Evolutionary conservation across 1,139 yeast genomes (phyloP).

Genomic region (Pichia sp.): DNA sequence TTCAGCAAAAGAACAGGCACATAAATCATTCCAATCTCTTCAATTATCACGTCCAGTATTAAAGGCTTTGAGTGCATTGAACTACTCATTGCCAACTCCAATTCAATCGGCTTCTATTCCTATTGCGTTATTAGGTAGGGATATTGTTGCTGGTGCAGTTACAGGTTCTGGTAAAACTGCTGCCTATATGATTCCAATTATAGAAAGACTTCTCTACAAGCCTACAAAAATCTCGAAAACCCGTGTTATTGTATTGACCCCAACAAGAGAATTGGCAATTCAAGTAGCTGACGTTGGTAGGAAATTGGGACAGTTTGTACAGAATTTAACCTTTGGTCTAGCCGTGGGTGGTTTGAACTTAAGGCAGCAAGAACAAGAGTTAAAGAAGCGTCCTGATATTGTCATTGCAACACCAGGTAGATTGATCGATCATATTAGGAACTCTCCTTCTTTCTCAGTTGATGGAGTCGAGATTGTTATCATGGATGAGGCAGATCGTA

Average conservation of each 20-base stretch:
- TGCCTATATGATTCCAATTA: constrained; percentile 92
- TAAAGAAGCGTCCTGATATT: constrained; percentile 87
- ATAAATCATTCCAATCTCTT: constrained; percentile 66
- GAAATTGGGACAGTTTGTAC: constrained; percentile 72
- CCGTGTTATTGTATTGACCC: constrained; percentile 83
- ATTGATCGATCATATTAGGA: constrained; percentile 92
- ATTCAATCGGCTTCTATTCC: constrained; percentile 94
- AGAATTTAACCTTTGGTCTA: constrained; percentile 74
- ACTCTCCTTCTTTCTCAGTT: constrained; percentile 88
- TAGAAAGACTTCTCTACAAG: constrained; percentile 84
- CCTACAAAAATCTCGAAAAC: constrained; percentile 84
- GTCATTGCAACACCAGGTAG: constrained; percentile 98
- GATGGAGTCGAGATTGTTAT: constrained; percentile 89
- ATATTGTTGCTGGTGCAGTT: constrained; percentile 97
- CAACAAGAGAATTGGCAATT: constrained; percentile 96
- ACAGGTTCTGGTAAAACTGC: constrained; percentile 99
- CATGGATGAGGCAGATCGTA: constrained; percentile 97
- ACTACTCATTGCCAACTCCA: constrained; percentile 84
- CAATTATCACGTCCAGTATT: constrained; percentile 86
- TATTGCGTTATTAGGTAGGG: constrained; percentile 86
- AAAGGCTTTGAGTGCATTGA: constrained; percentile 74
- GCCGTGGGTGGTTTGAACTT: constrained; percentile 98
- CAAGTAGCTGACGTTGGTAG: constrained; percentile 94
- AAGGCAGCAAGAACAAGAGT: constrained; percentile 90
- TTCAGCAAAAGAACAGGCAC: constrained; percentile 41